These are phyloP conservation scores for Podaxis carcinomalis DNA, from an alignment of 768 basidiomycete genomes.

Conservation along the genomic window DNA sequence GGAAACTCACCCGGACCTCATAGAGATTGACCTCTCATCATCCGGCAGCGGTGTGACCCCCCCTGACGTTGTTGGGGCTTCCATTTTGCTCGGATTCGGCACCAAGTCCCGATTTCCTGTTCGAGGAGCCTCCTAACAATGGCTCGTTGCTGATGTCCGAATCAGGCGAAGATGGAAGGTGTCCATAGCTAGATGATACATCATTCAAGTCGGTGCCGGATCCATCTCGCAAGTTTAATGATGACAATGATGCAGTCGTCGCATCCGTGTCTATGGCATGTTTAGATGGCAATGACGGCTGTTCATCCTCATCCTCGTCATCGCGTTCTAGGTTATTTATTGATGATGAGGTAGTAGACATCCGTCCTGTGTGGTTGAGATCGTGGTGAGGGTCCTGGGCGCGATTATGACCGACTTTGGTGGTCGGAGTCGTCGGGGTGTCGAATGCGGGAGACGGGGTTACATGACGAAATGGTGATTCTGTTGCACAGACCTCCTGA, in stretches of 20 bases:
- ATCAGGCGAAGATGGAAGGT: constrained; percentile 42
- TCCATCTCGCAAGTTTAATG: constrained; percentile 12
- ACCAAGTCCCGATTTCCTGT: constrained; percentile 15
- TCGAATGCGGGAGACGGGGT: neutral
- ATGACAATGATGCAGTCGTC: constrained; percentile 6
- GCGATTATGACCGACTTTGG: neutral
- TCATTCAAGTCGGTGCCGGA: constrained; percentile 6
- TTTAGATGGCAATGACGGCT: neutral
- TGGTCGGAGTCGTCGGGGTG: neutral
- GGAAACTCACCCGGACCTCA: neutral
- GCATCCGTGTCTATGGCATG: neutral
- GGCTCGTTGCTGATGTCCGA: constrained; percentile 35
- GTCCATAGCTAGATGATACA: constrained; percentile 31
- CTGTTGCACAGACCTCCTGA: constrained; percentile 8
- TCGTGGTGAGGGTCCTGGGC: neutral
- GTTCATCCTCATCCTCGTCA: neutral
- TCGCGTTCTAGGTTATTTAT: neutral
- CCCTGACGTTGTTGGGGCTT: neutral
- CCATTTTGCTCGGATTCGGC: constrained; percentile 9
- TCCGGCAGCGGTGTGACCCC: neutral
- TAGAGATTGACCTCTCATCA: neutral
- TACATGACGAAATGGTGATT: neutral
- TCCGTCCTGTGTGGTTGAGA: neutral
- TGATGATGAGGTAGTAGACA: neutral
- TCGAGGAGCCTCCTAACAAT: constrained; percentile 23